Evolutionary conservation across 805 yeast species (phyloP), one percentile per base, ranked within the genome.

Genomic region (Suhomyces sp.): DNA sequence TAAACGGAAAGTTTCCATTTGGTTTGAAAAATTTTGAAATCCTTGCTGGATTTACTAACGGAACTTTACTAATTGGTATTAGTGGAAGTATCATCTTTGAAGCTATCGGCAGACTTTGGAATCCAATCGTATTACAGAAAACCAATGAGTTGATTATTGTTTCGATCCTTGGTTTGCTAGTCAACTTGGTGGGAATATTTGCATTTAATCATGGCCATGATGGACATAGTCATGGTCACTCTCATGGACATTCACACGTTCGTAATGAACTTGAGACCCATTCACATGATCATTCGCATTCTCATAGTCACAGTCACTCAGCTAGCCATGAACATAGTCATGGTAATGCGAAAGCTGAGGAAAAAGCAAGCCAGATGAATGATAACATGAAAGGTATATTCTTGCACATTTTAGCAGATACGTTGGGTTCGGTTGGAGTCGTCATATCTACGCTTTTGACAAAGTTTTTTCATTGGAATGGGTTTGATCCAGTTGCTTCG

Each of bases 391-490:
- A 83, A 39, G 99, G 99, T 10, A 87, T 93, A 4, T 93, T 93
- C 51, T 65, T 93, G 28, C 99, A 93, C 50, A 85, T 93, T 19
- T 56, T 93, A 28, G 99, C 99, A 0, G 99, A 93, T 51, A 90
- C 98, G 0, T 65, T 93, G 25, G 99, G 99, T 0, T 91, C 98
- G 0, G 95, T 90, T 0, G 98, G 98, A 5, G 99, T 95, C 12
- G 90, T 93, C n/a, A 59, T 88, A 1, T 88, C 97, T 0, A 91
- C 98, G 0, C 36, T 88, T 4, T 62, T 93, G 25, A 84, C 91
- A 6, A 77, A 81, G 39, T 50, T 79, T 21, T 81, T 84, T 56
- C 41, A 46, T 12, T 76, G 85, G 78, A 75, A 79, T 36, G 82
- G 95, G 1, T 83, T 91, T 53, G 99, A 93, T 54, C 97, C 99